Percentiles rank a stretch among this genome's conserved stretches.
Evolutionary conservation across 257 asterid species (phyloP).

Genomic region (Solanum microdontum): DNA sequence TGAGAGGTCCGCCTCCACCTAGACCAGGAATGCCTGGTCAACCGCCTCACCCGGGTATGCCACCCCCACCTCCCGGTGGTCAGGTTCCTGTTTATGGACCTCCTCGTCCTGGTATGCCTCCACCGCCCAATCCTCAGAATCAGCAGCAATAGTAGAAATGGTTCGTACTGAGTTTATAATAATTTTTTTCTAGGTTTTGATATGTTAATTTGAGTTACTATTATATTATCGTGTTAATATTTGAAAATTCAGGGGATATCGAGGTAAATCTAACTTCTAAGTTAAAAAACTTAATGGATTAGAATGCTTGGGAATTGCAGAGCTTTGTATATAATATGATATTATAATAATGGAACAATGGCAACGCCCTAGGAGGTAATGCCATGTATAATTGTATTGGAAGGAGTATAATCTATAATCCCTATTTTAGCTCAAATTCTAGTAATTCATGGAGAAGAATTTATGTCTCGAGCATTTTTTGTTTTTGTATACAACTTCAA

Average conservation of each 20-base stretch:
- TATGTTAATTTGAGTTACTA: not conserved
- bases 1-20: conserved; percentile 79
- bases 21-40: conserved; percentile 79
- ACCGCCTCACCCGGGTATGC: conserved; percentile 70
- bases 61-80: conserved; percentile 61
- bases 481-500: not conserved
- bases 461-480: not conserved
- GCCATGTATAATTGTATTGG: not conserved
- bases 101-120: conserved; percentile 92
- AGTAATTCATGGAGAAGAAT: not conserved
- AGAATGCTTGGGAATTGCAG: not conserved
- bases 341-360: not conserved
- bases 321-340: not conserved
- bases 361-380: not conserved
- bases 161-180: not conserved
- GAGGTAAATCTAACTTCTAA: not conserved
- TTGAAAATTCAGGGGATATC: not conserved
- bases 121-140: conserved; percentile 56
- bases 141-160: conserved; percentile 23
- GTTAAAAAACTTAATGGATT: not conserved
- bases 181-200: not conserved
- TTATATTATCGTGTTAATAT: not conserved
- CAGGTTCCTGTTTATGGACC: conserved; percentile 60
- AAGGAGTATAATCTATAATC: not conserved
- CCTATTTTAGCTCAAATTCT: not conserved